Evolutionary conservation across 192 early-diverging fungal species (phyloP), one percentile per base, ranked within the genome.

Genomic region (Linnemannia zychae): DNA sequence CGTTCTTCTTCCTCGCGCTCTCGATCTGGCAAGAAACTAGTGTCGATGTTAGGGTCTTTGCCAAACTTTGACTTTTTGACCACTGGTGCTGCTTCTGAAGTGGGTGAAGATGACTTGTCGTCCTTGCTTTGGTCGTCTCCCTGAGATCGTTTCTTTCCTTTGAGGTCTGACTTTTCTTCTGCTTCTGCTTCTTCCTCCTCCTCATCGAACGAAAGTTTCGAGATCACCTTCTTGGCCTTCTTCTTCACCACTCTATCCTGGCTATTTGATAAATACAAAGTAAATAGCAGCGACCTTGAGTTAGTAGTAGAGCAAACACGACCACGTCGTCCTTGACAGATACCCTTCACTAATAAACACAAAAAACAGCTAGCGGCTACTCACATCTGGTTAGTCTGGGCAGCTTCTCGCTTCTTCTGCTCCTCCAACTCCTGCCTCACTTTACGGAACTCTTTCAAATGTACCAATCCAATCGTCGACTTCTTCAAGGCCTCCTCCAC

Each of bases 11-110:
- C 95, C 74, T 98, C 97, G 57, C 97, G 92, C 69, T 97, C 95
- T 28, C 93, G 89, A 86, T 99, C 98, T 11, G 97, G 97, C 67
- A 99, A 86, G 83, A 98, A 98, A 65, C 94, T 95, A 2, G 98
- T 99, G 72, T 99, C 96, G 71, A 98, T 96, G 24, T 85, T 81
- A 0, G 98, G 98, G 88, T 99, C 95, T 81, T 98, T 99, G 53
- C 91, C 88, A 68, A 92, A 81, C 80, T 89, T 91, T 47, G 87
- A 78, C 46, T 91, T 91, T 68, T 89, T 92, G 49, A 89, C 33
- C 28, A 53, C 20, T 20, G 67, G 57, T 72, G 52, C 73, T 74
- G 17, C n/a, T 20, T 60, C 7, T 38, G 57, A 77, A 79, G 24
- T 81, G 40, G 40, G 40, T 80, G 57, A 31, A 11, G 63, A 38